These are phyloP conservation scores for Amborella trichopoda DNA, from an alignment of 164 flowering plant genomes.

Conservation along the genomic window DNA sequence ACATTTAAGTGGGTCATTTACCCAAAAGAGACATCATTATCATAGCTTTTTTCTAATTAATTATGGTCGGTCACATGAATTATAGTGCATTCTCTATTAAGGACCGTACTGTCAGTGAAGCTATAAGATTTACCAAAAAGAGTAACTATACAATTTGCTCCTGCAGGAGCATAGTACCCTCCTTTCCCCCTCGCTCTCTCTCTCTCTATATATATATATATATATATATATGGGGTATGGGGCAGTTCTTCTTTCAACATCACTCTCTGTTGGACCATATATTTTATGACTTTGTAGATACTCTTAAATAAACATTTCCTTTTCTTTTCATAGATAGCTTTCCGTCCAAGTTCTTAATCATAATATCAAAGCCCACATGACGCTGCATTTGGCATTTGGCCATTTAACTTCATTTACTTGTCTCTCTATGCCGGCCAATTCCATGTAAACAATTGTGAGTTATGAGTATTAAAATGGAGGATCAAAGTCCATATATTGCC, in stretches of 20 bases:
- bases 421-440: conserved; percentile 29
- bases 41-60: too few relatives aligned
- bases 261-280: neutral
- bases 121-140: neutral
- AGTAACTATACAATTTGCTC: too few relatives aligned
- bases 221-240: too few relatives aligned
- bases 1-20: too few relatives aligned
- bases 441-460: conserved; percentile 12
- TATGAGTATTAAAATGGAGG: neutral
- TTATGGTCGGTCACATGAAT: too few relatives aligned
- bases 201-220: too few relatives aligned
- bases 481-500: conserved; percentile 10
- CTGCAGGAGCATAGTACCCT: too few relatives aligned
- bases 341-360: conserved; percentile 2
- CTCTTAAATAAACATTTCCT: neutral
- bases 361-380: conserved; percentile 20
- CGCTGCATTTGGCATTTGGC: conserved; percentile 15
- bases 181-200: too few relatives aligned
- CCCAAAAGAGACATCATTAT: too few relatives aligned
- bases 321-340: neutral
- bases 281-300: too few relatives aligned
- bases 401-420: conserved; percentile 15
- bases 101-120: neutral
- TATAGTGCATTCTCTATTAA: too few relatives aligned
- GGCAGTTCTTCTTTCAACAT: conserved; percentile 5